phyloP scores from a whole-genome alignment of 257 asterid species.

The Capsicum baccatum region DNA sequence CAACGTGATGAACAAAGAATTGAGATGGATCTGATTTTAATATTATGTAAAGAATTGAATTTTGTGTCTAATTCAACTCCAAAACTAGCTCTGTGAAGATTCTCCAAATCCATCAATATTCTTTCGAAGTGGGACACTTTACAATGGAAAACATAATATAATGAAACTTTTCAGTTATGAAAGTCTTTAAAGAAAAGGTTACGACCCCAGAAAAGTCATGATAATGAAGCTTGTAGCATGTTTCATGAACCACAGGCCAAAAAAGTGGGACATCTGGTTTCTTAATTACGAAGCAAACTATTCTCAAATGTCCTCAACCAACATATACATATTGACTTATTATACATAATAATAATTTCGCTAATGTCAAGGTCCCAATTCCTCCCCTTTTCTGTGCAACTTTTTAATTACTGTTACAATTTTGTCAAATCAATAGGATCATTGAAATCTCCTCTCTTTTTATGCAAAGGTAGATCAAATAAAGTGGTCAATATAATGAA shows the following conservation, averaged over 20 bases:
- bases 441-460: neutral
- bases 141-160: too few species aligned
- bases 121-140: too few species aligned
- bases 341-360: neutral
- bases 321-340: neutral
- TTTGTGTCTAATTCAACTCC: too few species aligned
- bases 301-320: constrained; percentile 7
- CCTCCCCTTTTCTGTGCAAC: neutral
- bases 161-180: too few species aligned
- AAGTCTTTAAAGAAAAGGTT: too few species aligned
- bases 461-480: neutral
- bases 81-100: too few species aligned
- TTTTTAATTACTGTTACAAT: neutral
- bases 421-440: neutral
- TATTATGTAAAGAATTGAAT: too few species aligned
- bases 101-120: too few species aligned
- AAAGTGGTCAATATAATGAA: constrained; percentile 16
- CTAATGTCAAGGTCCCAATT: neutral
- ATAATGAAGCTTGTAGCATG: neutral
- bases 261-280: constrained; percentile 13
- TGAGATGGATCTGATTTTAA: too few species aligned
- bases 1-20: too few species aligned
- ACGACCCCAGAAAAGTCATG: neutral
- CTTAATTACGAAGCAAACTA: constrained; percentile 6
- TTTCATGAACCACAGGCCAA: constrained; percentile 9